Conservation (phyloP, 495 filamentous ascomycete genomes). For the Elaphomyces granulatus region DNA sequence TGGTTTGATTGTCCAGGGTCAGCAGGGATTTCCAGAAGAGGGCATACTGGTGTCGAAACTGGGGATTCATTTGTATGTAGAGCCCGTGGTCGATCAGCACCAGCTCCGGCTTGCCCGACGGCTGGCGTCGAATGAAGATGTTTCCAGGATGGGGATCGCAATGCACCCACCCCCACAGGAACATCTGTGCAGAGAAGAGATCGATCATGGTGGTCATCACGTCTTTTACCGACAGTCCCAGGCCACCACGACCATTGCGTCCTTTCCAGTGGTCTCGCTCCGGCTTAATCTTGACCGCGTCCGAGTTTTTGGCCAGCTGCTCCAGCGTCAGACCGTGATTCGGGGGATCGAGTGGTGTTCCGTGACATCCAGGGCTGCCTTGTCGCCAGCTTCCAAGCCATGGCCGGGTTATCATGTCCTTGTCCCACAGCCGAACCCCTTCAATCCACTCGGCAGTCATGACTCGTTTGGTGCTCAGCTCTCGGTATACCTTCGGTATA, state of each 20-base stretch:
- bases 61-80: slow-evolving; percentile 76
- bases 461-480: slow-evolving; percentile 68
- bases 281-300: slow-evolving; percentile 50
- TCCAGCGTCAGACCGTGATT: slow-evolving; percentile 24
- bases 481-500: slow-evolving; percentile 69
- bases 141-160: slow-evolving; percentile 96
- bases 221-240: slow-evolving; percentile 66
- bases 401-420: slow-evolving; percentile 50
- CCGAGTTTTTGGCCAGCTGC: slow-evolving; percentile 17
- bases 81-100: slow-evolving; percentile 95
- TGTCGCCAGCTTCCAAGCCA: slow-evolving; percentile 66
- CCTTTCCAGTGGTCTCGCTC: slow-evolving; percentile 70
- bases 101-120: slow-evolving; percentile 68
- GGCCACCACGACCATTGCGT: slow-evolving; percentile 50
- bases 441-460: slow-evolving; percentile 98
- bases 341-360: slow-evolving; percentile 44
- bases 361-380: slow-evolving; percentile 65
- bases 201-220: slow-evolving; percentile 96
- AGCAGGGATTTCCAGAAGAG: slow-evolving; percentile 87
- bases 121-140: slow-evolving; percentile 81
- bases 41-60: slow-evolving; percentile 80
- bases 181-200: slow-evolving; percentile 91
- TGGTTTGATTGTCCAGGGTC: slow-evolving; percentile 78
- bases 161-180: slow-evolving; percentile 85
- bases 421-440: slow-evolving; percentile 82